Conservation (phyloP, 306 rosid genomes). For the Astragalus membranaceus region DNA sequence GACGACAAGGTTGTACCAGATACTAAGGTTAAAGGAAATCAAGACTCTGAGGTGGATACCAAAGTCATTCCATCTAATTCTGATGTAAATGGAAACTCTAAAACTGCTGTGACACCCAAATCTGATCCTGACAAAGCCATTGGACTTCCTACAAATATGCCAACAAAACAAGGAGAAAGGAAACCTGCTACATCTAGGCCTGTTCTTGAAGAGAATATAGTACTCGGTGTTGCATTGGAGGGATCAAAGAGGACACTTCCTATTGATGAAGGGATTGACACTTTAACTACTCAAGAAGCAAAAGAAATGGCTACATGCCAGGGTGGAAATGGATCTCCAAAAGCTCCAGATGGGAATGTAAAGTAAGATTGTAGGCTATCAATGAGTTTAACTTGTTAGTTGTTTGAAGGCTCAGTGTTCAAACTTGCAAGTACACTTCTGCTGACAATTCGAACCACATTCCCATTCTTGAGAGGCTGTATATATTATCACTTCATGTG, state of each 20-base stretch:
- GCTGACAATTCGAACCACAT: conserved; percentile 4
- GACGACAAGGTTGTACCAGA: conserved; percentile 39
- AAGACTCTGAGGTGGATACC: conserved; percentile 37
- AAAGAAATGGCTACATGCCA: conserved; percentile 54
- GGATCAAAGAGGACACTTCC: conserved; percentile 96
- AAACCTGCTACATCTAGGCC: conserved; percentile 42
- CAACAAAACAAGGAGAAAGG: conserved; percentile 48
- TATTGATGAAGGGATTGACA: conserved; percentile 52
- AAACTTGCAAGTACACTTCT: neutral
- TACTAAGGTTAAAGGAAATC: conserved; percentile 34
- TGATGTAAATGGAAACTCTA: conserved; percentile 35
- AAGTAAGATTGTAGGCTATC: conserved; percentile 31
- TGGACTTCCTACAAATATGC: conserved; percentile 25
- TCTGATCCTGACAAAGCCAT: conserved; percentile 40
- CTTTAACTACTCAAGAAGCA: conserved; percentile 28
- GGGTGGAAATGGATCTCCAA: conserved; percentile 51
- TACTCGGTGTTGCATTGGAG: conserved; percentile 87
- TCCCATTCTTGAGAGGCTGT: conserved; percentile 23
- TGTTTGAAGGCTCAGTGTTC: neutral
- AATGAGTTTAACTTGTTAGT: conserved; percentile 19
- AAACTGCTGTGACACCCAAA: conserved; percentile 18
- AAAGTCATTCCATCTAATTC: conserved; percentile 29
- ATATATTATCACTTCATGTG: conserved; percentile 9
- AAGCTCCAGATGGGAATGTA: conserved; percentile 44
- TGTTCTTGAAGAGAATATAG: conserved; percentile 71